Conservation (phyloP, 2,329 filamentous ascomycete species). For the Colletotrichum cuscutae region DNA sequence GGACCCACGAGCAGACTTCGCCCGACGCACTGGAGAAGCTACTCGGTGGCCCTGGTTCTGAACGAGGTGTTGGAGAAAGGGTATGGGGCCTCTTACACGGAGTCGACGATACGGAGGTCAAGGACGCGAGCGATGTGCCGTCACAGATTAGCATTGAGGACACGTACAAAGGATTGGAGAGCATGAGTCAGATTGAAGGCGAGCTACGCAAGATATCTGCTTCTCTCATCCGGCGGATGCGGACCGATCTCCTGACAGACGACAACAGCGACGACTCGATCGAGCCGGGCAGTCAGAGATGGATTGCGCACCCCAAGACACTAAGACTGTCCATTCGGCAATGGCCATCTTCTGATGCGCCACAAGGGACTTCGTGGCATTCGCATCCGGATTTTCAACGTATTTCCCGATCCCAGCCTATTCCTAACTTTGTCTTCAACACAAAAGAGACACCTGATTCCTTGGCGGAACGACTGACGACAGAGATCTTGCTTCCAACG, state of each 20-base stretch:
- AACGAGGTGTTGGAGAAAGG: slow-evolving; percentile 76
- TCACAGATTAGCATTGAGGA: slow-evolving; percentile 96
- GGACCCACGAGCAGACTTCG: slow-evolving; percentile 70
- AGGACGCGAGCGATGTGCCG: slow-evolving; percentile 76
- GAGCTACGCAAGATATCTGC: slow-evolving; percentile 76
- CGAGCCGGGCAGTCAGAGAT: slow-evolving; percentile 53
- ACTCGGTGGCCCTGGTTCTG: slow-evolving; percentile 75
- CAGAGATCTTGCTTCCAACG: slow-evolving; percentile 74
- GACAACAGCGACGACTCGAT: slow-evolving; percentile 47
- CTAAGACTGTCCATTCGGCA: slow-evolving; percentile 83
- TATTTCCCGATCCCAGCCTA: slow-evolving; percentile 77
- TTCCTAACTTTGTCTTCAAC: slow-evolving; percentile 80
- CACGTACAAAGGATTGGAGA: slow-evolving; percentile 81
- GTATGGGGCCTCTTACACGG: slow-evolving; percentile 86
- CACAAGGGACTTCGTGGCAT: slow-evolving; percentile 53
- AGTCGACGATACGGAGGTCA: slow-evolving; percentile 79
- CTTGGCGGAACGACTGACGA: slow-evolving; percentile 75
- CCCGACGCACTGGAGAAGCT: slow-evolving; percentile 74
- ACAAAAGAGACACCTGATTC: slow-evolving; percentile 66
- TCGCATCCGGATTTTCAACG: slow-evolving; percentile 72
- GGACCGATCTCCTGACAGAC: slow-evolving; percentile 74
- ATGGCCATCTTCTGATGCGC: slow-evolving; percentile 54
- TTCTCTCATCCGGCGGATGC: slow-evolving; percentile 82
- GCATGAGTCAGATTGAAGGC: slow-evolving; percentile 68
- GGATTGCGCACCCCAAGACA: slow-evolving; percentile 85